Conservation (phyloP, 2,329 filamentous ascomycete species). For the Geoglossum cookeanum region DNA sequence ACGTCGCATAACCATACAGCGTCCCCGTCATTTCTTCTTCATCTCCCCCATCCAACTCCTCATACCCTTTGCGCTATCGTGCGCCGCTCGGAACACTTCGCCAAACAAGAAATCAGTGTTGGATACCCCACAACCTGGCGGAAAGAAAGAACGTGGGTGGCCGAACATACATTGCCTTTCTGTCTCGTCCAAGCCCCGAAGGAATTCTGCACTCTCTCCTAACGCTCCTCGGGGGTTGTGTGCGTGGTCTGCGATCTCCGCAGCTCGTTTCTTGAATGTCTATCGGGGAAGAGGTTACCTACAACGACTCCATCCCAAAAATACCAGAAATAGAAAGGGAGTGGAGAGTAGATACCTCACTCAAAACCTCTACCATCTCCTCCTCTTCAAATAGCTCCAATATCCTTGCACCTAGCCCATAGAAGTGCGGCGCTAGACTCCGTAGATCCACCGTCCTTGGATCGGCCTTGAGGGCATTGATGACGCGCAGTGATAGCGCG, state of each 20-base stretch:
- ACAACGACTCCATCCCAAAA: background rate
- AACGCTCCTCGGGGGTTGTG: conserved; percentile 60
- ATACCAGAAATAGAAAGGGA: background rate
- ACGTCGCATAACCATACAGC: too few species aligned
- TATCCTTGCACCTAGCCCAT: conserved; percentile 66
- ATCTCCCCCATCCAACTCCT: conserved; percentile 25
- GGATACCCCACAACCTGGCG: background rate
- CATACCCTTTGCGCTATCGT: conserved; percentile 27
- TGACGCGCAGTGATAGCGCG: conserved; percentile 57
- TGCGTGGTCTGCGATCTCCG: conserved; percentile 73
- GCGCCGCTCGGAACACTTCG: conserved; percentile 27
- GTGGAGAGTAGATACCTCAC: conserved; percentile 16
- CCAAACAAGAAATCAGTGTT: background rate
- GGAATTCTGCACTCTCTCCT: conserved; percentile 55
- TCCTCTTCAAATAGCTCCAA: conserved; percentile 86
- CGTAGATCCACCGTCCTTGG: conserved; percentile 69
- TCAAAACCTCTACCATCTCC: conserved; percentile 52
- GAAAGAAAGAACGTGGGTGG: background rate
- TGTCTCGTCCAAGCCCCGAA: conserved; percentile 75
- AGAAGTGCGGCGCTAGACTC: conserved; percentile 71
- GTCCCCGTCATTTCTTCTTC: conserved; percentile 18
- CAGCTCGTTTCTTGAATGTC: conserved; percentile 65
- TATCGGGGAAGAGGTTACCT: conserved; percentile 15
- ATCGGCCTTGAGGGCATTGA: conserved; percentile 82
- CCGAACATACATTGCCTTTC: conserved; percentile 47